Base-by-base conservation (phyloP, 345 rosid genomes). In the Brassica rapa region DNA sequence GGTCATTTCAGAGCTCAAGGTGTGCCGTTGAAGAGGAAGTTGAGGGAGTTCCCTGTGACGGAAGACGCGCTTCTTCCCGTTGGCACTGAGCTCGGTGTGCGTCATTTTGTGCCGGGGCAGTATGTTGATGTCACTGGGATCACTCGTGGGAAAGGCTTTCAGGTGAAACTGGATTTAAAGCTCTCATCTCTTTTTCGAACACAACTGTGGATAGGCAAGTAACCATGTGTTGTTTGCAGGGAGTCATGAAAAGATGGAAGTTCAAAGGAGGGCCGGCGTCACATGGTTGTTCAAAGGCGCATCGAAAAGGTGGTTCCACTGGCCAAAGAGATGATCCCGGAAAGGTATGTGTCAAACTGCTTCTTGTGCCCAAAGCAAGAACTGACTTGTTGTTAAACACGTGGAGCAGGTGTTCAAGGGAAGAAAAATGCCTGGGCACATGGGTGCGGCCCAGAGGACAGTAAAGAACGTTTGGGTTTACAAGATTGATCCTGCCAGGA, bases 1-100 rank as follows among this genome's bases (percentile, higher is more conserved):
- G 99, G 98, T 59, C 99, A 95, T 88, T 95, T 93, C 76, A 91
- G 99, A 85, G 94, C 96, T 82, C 97, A 95, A 72, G 93, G 87
- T 57, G 99, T 93, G 84, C 93, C 96, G 2, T 81, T 95, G 83
- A 90, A 88, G 92, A 89, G 98, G 85, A 95, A 95, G 79, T 71
- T 95, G 86, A 88, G 81, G 78, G 98, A 95, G 86, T 93, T 93
- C 78, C 98, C 96, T 23, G 98, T 95, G 67, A 91, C 94, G 0
- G 98, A 93, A 85, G 97, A 93, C 74, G 99, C 94, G 0, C 91
- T 95, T 81, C 88, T 95, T 57, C 97, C 96, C 10, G 84, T 90
- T 62, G 98, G 99, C 9, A 88, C 91, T 19, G 77, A 88, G 29
- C 71, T 95, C 15, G 86, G 90, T 11, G 92, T 83, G 75, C 96